Conservation (phyloP, 75 land plant genomes). For the Selaginella moellendorffii region DNA sequence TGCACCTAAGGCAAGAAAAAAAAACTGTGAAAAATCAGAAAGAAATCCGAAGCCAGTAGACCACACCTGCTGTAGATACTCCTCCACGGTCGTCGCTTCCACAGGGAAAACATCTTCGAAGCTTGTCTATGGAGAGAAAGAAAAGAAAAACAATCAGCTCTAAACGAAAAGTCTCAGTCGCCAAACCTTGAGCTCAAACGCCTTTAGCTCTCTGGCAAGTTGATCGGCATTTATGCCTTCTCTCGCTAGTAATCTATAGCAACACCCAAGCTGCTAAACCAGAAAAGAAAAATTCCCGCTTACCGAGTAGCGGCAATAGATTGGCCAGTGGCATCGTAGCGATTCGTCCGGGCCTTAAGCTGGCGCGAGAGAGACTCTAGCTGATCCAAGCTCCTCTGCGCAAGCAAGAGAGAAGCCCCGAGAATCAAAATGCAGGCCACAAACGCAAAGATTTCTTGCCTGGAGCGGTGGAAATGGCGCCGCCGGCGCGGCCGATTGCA, state of each 20-base stretch:
- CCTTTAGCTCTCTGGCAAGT: background rate
- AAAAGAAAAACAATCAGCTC: background rate
- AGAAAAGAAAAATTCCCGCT: background rate
- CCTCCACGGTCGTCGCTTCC: background rate
- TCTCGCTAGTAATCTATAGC: background rate
- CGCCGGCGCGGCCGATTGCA: constrained; percentile 81
- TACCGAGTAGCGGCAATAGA: background rate
- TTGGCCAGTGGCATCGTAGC: background rate
- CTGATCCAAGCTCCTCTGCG: background rate
- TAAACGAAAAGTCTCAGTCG: background rate
- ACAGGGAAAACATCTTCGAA: constrained; percentile 12
- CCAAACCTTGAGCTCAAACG: background rate
- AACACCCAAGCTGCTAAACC: too few relatives aligned
- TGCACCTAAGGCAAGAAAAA: constrained; percentile 43
- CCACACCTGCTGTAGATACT: constrained; percentile 50
- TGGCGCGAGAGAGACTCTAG: background rate
- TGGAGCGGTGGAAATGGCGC: constrained; percentile 89
- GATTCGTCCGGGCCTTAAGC: background rate
- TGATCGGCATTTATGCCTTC: background rate
- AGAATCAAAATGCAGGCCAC: background rate
- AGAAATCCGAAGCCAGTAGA: background rate
- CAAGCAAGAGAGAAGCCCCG: background rate
- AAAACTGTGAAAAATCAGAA: background rate
- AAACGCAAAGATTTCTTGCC: constrained; percentile 23
- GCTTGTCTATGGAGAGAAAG: background rate